Evolutionary conservation across 371 early-diverging fungal genomes (phyloP).

Genomic region (Mortierella sp.): DNA sequence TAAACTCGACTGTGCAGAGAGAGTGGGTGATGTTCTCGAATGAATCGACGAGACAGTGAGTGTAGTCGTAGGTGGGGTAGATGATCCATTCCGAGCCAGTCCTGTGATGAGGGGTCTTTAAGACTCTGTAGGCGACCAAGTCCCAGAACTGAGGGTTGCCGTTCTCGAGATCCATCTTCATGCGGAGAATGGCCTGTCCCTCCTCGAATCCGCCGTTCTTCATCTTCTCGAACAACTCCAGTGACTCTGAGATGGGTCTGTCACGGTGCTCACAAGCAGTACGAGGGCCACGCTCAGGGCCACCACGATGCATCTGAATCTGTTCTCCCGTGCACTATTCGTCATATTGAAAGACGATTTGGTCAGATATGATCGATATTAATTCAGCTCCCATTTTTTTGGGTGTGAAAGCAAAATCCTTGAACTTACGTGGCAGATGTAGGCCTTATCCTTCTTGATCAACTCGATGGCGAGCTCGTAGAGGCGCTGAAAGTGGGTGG

Average conservation of each 20-base stretch:
- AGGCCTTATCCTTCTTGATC: slow-evolving; percentile 95
- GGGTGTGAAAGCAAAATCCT: not conserved
- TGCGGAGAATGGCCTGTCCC: slow-evolving; percentile 95
- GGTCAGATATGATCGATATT: not conserved
- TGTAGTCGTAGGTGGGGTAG: slow-evolving; percentile 99
- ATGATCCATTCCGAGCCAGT: slow-evolving; percentile 97
- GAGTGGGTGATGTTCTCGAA: slow-evolving; percentile 99
- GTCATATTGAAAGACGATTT: not conserved
- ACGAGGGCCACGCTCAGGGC: slow-evolving; percentile 90
- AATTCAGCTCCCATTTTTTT: not conserved
- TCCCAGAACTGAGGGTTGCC: slow-evolving; percentile 99
- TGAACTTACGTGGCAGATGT: slow-evolving; percentile 88
- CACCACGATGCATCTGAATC: slow-evolving; percentile 93
- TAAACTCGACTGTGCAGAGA: slow-evolving; percentile 99
- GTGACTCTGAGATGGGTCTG: slow-evolving; percentile 94
- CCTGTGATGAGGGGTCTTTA: slow-evolving; percentile 93
- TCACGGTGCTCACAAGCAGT: slow-evolving; percentile 94
- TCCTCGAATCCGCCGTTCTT: slow-evolving; percentile 96
- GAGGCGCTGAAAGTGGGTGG: slow-evolving; percentile 97
- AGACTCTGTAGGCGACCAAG: slow-evolving; percentile 97
- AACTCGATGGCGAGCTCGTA: slow-evolving; percentile 94
- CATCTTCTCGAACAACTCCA: slow-evolving; percentile 98
- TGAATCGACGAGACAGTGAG: slow-evolving; percentile 99
- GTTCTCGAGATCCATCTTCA: slow-evolving; percentile 98
- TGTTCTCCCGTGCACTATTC: slow-evolving; percentile 91